Conservation (phyloP, 164 flowering plant genomes). For the Echeveria elegans region DNA sequence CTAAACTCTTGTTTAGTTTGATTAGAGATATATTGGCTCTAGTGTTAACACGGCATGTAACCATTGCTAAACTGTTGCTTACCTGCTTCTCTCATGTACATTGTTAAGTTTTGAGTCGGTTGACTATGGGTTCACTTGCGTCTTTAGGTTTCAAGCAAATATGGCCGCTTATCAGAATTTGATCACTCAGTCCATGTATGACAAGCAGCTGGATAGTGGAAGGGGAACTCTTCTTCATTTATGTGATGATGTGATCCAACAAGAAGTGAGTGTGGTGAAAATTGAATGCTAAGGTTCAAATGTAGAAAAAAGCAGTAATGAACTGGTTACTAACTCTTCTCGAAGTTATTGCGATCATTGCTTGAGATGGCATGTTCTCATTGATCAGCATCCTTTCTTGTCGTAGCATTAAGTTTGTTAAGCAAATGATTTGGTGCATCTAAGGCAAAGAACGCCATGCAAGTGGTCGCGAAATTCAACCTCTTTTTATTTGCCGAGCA, state of each 20-base stretch:
- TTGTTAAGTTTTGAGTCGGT: not conserved
- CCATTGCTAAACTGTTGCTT: not conserved
- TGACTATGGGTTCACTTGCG: slow-evolving; percentile 2
- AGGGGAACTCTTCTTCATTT: slow-evolving; percentile 93
- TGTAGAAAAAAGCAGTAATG: not conserved
- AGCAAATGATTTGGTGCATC: not conserved
- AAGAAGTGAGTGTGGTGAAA: slow-evolving; percentile 54
- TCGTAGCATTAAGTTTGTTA: not conserved
- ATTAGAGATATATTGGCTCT: too few species aligned
- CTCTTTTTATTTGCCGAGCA: slow-evolving; percentile 16
- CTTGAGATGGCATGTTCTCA: not conserved
- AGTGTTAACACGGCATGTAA: not conserved
- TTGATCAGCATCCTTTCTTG: not conserved
- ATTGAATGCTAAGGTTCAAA: not conserved
- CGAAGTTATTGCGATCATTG: not conserved
- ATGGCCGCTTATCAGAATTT: slow-evolving; percentile 80
- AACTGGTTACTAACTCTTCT: not conserved
- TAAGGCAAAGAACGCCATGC: not conserved
- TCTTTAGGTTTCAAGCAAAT: slow-evolving; percentile 68
- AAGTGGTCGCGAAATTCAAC: not conserved
- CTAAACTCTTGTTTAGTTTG: not conserved
- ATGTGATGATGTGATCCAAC: slow-evolving; percentile 97
- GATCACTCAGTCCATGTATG: slow-evolving; percentile 91
- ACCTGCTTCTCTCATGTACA: not conserved
- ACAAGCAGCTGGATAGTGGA: slow-evolving; percentile 96